Base-by-base conservation (phyloP, 2,329 filamentous ascomycete species). In the Graphium sp. region DNA sequence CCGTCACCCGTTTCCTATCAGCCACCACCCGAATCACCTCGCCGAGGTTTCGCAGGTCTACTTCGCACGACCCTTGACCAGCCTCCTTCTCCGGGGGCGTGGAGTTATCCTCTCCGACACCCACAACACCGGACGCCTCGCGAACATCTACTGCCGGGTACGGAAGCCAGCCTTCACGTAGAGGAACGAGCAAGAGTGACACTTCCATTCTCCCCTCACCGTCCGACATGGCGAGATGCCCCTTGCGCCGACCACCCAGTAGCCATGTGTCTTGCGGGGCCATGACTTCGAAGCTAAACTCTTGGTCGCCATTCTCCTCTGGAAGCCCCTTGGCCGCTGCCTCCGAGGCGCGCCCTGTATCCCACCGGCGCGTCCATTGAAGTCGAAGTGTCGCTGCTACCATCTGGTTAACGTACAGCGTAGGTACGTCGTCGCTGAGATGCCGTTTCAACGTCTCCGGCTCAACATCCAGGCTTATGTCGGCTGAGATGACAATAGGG, bases 241-340 rank as follows among this genome's bases (percentile, higher is more conserved):
- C 80, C 37, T 81, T 78, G 27, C 80, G 66, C 24, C 77, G 71
- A 0, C 85, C 87, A 14, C 83, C 85, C 4, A 95, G 57, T 2
- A 94, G 66, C 87, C 87, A 95, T 0, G 69, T 63, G 22, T 87
- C 83, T 2, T 66, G 55, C 11, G 74, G 69, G 1, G 76, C 75
- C 10, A 72, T 70, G 14, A 95, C 61, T 39, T 93, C 85, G 49
- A 89, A 91, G 38, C 75, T 72, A 43, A 92, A 92, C 36, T 84
- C 73, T 2, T 84, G 57, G 14, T 70, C 60, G n/a, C n/a, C n/a
- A n/a, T 1, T 58, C 56, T 11, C 35, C 21, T 20, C 33, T 19
- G 18, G 32, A 8, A 11, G 30, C 10, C 36, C 30, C 21, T 44
- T 45, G 11, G 41, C 29, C 4, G 16, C n/a, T 17, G 9, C 11